Evolutionary conservation across 2,329 filamentous ascomycete genomes (phyloP).

Genomic region (Helotiales sp.): DNA sequence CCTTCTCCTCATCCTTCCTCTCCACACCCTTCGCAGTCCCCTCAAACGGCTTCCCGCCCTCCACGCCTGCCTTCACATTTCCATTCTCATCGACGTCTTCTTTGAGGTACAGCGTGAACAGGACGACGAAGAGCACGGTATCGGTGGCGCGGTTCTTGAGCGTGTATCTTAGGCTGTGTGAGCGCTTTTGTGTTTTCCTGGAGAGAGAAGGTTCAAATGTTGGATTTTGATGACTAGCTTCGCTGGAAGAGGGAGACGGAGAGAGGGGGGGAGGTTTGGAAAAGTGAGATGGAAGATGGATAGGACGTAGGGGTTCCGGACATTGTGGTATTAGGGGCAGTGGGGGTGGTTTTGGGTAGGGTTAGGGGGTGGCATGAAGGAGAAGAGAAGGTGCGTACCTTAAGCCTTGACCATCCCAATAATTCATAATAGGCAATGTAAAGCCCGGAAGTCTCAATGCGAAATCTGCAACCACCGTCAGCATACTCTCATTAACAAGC

Average conservation of each 20-base stretch:
- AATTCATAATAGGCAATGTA: constrained; percentile 72
- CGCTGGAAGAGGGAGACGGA: background rate
- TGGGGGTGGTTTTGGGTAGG: constrained; percentile 16
- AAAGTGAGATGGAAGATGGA: background rate
- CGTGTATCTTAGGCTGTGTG: constrained; percentile 88
- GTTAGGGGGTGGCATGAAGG: constrained; percentile 44
- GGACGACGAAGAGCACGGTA: constrained; percentile 78
- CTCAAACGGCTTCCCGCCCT: constrained; percentile 39
- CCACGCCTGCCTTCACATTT: constrained; percentile 51
- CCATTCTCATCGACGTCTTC: constrained; percentile 67
- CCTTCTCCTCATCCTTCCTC: constrained; percentile 29
- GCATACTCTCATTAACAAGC: background rate
- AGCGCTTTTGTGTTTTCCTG: constrained; percentile 55
- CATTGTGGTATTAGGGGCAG: background rate
- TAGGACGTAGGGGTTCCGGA: background rate
- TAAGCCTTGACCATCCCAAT: constrained; percentile 79
- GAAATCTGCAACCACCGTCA: constrained; percentile 55
- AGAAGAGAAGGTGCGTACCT: constrained; percentile 55
- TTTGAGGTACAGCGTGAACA: constrained; percentile 77
- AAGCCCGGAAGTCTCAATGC: constrained; percentile 75
- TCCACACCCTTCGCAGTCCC: constrained; percentile 25
- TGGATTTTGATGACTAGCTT: constrained; percentile 33
- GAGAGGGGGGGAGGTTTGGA: background rate
- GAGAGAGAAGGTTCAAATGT: constrained; percentile 27
- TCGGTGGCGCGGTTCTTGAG: constrained; percentile 79